Conservation (phyloP, 2,329 filamentous ascomycete genomes). For the Alternaria longipes region DNA sequence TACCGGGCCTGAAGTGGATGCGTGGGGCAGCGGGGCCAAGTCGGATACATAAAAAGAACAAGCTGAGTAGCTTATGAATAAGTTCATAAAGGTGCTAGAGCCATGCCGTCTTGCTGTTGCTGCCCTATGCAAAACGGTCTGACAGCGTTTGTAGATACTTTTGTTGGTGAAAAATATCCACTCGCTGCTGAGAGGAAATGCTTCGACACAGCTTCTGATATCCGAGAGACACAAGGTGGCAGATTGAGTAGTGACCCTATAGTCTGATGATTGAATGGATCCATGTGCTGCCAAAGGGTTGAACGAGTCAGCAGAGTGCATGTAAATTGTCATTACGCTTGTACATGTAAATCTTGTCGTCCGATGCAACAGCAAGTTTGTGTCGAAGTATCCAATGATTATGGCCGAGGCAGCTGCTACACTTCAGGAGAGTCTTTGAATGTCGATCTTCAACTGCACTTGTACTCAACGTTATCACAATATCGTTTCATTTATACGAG, state of each 20-base stretch:
- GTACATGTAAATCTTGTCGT: too few species aligned
- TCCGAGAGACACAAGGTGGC: neutral
- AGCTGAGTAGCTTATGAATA: neutral
- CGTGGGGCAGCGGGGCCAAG: slow-evolving; percentile 22
- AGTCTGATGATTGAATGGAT: neutral
- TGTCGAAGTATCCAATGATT: neutral
- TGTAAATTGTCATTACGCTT: neutral
- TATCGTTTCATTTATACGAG: neutral
- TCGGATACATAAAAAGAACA: neutral
- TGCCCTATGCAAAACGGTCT: neutral
- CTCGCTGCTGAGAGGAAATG: slow-evolving; percentile 2
- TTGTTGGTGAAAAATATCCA: neutral
- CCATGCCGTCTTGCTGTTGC: neutral
- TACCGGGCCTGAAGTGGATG: slow-evolving; percentile 16
- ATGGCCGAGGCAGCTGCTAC: neutral
- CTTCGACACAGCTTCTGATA: neutral
- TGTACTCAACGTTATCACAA: neutral
- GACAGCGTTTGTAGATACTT: slow-evolving; percentile 4
- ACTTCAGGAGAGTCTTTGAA: neutral
- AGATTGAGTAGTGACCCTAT: neutral
- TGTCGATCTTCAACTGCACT: neutral
- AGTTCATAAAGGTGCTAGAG: neutral
- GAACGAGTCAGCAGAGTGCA: neutral
- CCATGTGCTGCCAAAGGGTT: neutral
- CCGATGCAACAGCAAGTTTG: neutral